Base-by-base conservation (phyloP, 2,329 filamentous ascomycete species). In the Claviceps sp. region DNA sequence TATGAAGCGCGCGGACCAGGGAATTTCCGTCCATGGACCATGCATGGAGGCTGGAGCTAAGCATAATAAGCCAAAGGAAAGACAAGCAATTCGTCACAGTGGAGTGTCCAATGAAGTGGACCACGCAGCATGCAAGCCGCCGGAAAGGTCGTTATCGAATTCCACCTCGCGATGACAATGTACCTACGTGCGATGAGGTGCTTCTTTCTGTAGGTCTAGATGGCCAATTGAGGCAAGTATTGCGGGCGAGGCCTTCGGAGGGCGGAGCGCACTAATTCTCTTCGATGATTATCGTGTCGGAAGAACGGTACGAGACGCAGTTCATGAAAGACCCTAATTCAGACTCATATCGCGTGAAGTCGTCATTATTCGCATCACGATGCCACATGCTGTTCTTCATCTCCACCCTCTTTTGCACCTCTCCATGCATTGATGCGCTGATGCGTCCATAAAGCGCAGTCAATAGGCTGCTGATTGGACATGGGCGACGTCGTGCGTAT, bases 51-150 rank as follows among this genome's bases (percentile, higher is more conserved):
- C 24, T 26, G 22, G 22, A 22, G 22, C 30, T 9, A 34, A 34
- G 30, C 30, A 34, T 16, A 44, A 34, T 16, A 44, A 44, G 42
- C 42, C 42, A 24, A 11, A 44, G 9, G 9, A 18, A 13, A 13
- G 20, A 6, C 34, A 34, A 20, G n/a, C 43, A 22, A 22, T 16
- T 18, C 45, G 47, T 51, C 44, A 37, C 34, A 43, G 40, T 40
- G 49, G 52, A 54, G 48, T 42, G 14, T 51, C 20, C 34, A 40
- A 34, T 40, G 9, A 45, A 49, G 52, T 46, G 52, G 52, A 51
- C 18, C 52, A 40, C 18, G 20, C 14, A 18, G 26, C 18, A 47
- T 51, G 52, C 52, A 51, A 41, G 45, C 47, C 49, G 49, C 49
- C 46, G 4, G 34, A 54, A 51, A 37, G 16, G 49, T 42, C 41